Evolutionary conservation across 2,329 filamentous ascomycete genomes (phyloP), one percentile per base, ranked within the genome.

Genomic region (Colletotrichum ledebouriae): DNA sequence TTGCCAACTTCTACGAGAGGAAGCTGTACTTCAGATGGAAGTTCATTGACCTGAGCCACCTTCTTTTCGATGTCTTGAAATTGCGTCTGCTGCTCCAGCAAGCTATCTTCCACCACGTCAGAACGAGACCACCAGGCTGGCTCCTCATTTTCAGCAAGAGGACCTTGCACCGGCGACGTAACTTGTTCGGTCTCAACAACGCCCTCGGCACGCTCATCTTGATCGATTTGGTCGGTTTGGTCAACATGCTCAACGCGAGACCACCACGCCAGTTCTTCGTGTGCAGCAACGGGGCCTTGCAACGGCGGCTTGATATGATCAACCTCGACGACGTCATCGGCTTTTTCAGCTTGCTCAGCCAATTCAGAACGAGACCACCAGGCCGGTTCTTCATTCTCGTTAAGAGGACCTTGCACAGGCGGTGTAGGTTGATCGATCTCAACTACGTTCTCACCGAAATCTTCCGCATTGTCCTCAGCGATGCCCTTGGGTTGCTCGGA

Each of bases 111-210:
- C 29, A 29, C 37, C 11, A 15, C 29, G 29, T 37, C 25, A 13
- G 5, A 12, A 13, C 47, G 10, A 11, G 37, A 15, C 37, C 11
- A 39, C 37, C 11, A 12, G 37, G 37, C 37, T 12, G 13, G 13
- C 13, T 39, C 37, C 9, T 39, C 37, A 15, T 11, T 39, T 15
- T 11, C 37, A 39, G 37, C 3, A 39, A 39, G 13, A 15, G 37
- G 37, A 39, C 11, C 37, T 39, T 39, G 37, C 29, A 17, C 29
- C 10, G 62, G 37, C 7, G 33, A 6, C 22, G 20, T 12, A 39
- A 42, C n/a, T 20, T 57, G 33, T 20, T 71, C 68, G 15, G 47
- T 29, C 29, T 62, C 64, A 25, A 17, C 9, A 22, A 11, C 33
- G 15, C 50, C 33, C 12, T 33, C 9, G 29, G 29, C 29, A 29